A percentile compares a stretch with the other conserved stretches of the same genome.
These are phyloP conservation scores for Saccharomycopsis sp. DNA, from an alignment of 805 yeast species.

Conservation along the genomic window DNA sequence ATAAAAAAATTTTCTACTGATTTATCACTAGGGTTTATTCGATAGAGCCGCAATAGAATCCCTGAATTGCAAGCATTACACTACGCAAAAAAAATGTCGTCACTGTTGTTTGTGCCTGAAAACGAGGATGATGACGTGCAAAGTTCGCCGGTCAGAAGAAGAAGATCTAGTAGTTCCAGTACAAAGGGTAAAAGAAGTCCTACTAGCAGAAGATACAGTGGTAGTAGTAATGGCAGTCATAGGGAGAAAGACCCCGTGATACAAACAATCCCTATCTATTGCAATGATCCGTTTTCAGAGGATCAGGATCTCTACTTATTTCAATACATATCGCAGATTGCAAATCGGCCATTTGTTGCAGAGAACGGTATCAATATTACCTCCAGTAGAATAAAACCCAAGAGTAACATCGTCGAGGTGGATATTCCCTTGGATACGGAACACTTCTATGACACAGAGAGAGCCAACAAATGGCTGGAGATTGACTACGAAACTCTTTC, in stretches of 20 bases:
- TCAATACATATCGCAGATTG: constrained; percentile 59
- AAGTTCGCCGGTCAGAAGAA: neutral
- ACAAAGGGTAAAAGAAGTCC: neutral
- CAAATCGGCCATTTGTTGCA: constrained; percentile 33
- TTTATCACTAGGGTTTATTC: too few species aligned
- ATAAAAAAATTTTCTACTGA: too few species aligned
- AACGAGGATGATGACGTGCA: neutral
- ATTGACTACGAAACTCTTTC: constrained; percentile 55
- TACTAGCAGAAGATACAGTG: neutral
- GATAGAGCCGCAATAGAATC: too few species aligned
- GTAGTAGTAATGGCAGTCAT: constrained; percentile 8
- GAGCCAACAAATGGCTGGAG: constrained; percentile 55
- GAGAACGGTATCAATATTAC: constrained; percentile 33
- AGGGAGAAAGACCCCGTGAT: constrained; percentile 51
- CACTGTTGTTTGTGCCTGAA: constrained; percentile 5
- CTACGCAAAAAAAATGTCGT: too few species aligned
- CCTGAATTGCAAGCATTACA: too few species aligned
- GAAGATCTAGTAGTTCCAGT: neutral
- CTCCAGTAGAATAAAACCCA: constrained; percentile 50
- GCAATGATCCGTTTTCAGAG: constrained; percentile 26
- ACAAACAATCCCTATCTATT: constrained; percentile 50
- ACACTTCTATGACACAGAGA: constrained; percentile 59
- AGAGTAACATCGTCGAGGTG: constrained; percentile 61
- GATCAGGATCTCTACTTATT: constrained; percentile 34
- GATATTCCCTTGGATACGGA: constrained; percentile 68